Evolutionary conservation across 2,329 filamentous ascomycete species (phyloP), one percentile per base, ranked within the genome.

Genomic region (Neocatenulostroma microsporum): DNA sequence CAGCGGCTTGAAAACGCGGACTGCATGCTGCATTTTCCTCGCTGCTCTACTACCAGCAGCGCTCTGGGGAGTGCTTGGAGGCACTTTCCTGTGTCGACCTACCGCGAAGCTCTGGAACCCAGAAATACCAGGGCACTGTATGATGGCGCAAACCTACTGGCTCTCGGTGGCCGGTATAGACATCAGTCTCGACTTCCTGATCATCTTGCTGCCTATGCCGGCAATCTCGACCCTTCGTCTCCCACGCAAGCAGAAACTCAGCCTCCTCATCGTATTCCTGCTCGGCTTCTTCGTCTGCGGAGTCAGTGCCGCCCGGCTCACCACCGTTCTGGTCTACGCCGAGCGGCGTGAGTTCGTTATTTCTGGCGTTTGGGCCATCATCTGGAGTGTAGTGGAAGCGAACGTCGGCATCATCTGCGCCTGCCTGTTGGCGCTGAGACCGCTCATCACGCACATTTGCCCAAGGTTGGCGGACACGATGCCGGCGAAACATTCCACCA

Each of bases 331-430:
- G 13, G 38, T 41, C 7, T 28, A 43, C 5, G 41, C 51, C 2
- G 32, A 36, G 14, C 26, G 39, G 17, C 53, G 51, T 10, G 41
- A 53, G 21, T 49, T 39, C 12, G 40, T 56, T 24, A 39, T 53
- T 21, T 58, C 61, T 2, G 62, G 62, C n/a, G 57, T 60, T 8
- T 58, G 60, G 44, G 56, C 61, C 5, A 44, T 65, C 4, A 55
- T 62, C 9, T 67, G 62, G 56, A 63, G 61, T 2, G 55, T 55
- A 2, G 50, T 62, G 26, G 64, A 69, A 49, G 54, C 61, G 32
- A 67, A 68, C 33, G 53, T 64, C 2, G 62, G 63, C 17, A 65
- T 68, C 44, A 58, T 63, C 4, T 68, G 62, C 45, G 63, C 64
- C 9, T 68, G 60, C 2, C 41, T 68, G 13, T 49, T 67, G 1